These are phyloP conservation scores for Adansonia digitata DNA, from an alignment of 345 rosid genomes.

Conservation along the genomic window DNA sequence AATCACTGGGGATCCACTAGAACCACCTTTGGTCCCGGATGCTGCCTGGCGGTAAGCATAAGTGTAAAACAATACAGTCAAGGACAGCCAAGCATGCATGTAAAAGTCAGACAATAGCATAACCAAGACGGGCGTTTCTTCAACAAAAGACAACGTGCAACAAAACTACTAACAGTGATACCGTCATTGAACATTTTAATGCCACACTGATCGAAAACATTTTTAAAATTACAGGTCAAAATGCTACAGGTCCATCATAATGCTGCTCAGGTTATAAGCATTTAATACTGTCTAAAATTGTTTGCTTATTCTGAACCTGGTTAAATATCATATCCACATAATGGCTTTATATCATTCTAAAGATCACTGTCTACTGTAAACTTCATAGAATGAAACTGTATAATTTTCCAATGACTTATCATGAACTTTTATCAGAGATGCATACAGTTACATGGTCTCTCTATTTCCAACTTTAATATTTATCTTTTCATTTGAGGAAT, in stretches of 20 bases:
- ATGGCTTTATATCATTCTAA: neutral
- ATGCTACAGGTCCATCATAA: neutral
- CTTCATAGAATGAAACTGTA: neutral
- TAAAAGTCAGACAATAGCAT: neutral
- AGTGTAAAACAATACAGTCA: neutral
- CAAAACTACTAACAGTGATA: neutral
- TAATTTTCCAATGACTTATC: neutral
- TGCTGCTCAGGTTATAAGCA: neutral
- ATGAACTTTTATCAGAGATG: neutral
- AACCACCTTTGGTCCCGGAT: conserved; percentile 94
- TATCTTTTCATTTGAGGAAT: neutral
- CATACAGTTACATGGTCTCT: neutral
- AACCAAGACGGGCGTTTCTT: neutral
- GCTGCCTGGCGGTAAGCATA: conserved; percentile 62
- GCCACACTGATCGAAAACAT: neutral
- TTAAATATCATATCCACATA: neutral
- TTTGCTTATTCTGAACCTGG: neutral
- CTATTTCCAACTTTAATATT: neutral
- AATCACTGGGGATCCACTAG: conserved; percentile 98
- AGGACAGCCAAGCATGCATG: neutral
- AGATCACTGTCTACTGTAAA: neutral
- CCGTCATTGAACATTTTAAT: neutral
- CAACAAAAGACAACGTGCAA: neutral
- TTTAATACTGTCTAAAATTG: neutral
- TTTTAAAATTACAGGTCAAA: neutral